These are phyloP conservation scores for Suhomyces emberorum DNA, from an alignment of 805 yeast genomes.

Conservation along the genomic window DNA sequence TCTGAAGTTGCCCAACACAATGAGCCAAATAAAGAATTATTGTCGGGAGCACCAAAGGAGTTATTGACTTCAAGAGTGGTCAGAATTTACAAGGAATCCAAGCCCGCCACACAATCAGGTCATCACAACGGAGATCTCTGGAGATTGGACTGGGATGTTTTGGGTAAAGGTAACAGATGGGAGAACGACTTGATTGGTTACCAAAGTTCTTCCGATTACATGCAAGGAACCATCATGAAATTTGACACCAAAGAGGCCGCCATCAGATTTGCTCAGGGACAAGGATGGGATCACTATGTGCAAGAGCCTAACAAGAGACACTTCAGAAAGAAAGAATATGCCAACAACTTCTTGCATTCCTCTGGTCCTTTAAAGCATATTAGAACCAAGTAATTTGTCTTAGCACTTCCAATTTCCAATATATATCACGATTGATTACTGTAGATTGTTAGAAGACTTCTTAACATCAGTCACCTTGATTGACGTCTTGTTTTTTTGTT, in stretches of 20 bases:
- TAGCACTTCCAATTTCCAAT: too few species aligned
- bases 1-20: constrained; percentile 23
- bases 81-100: constrained; percentile 72
- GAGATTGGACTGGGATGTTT: constrained; percentile 83
- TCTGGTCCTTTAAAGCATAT: constrained; percentile 73
- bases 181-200: constrained; percentile 87
- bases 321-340: constrained; percentile 71
- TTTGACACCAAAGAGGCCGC: constrained; percentile 78
- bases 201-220: constrained; percentile 74
- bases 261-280: constrained; percentile 71
- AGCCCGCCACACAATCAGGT: constrained; percentile 81
- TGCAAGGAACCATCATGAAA: constrained; percentile 75
- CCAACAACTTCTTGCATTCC: constrained; percentile 67
- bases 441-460: too few species aligned
- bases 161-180: constrained; percentile 78
- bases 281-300: constrained; percentile 81
- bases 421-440: too few species aligned
- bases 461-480: too few species aligned
- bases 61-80: constrained; percentile 61
- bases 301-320: constrained; percentile 77
- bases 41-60: constrained; percentile 77
- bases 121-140: constrained; percentile 51
- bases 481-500: too few species aligned
- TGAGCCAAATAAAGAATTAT: constrained; percentile 48
- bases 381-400: constrained; percentile 76